Base-by-base conservation (phyloP, 495 filamentous ascomycete genomes). In the Penicillium dipodomyicola region DNA sequence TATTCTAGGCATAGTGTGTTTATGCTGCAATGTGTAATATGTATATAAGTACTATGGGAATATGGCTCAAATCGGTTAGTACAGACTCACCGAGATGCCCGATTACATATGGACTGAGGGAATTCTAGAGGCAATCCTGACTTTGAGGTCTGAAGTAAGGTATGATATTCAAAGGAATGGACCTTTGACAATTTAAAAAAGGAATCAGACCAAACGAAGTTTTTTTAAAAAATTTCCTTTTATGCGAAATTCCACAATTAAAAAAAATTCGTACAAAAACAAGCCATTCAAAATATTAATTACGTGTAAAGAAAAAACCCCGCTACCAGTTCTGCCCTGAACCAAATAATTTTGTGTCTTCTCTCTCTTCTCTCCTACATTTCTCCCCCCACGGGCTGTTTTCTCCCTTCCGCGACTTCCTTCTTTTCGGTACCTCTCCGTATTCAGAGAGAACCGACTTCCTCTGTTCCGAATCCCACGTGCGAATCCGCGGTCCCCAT, bases 261-360 rank as follows among this genome's bases (percentile, higher is more conserved):
- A 49, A 41, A 54, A 44, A 25, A 25, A 25, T 5, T 44, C 1
- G 8, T 25, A 47, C 23, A 47, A 47, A 29, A 15, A 19, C 45
- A 32, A n/a, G 15, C 35, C 35, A 7, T 5, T 22, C 22, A n/a
- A 33, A 33, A 33, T 33, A 53, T 54, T 54, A 54, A 54, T 54
- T 54, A 54, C 52, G 52, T 44, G 47, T 58, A 58, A 58, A 44
- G 35, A 52, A 61, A 52, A 61, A 42, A 48, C 58, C 62, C 63
- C 60, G 60, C 63, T 64, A 68, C 63, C 63, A 66, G 32, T 54
- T 56, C 49, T 51, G 49, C 56, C 43, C 57, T 56, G 46, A 57
- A 57, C 54, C 54, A 57, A 57, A 49, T 50, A 59, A 56, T 49
- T 50, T 67, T 58, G 56, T 63, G 45, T 42, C 57, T 58, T 67